These are phyloP conservation scores for thale cress (Arabidopsis thaliana) DNA, from an alignment of 345 rosid genomes.

Conservation along the genomic window TAIR10.1 NC_003074.8:19107501-19108000, in stretches of 20 bases:
- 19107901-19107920: no score
- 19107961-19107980: no score
- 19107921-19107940: no score
- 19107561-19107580: conserved; percentile 44
- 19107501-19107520: conserved; percentile 95
- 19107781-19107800: conserved; percentile 34
- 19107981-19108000: no score
- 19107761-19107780: conserved; percentile 41
- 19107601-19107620: not conserved
- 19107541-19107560: conserved; percentile 74
- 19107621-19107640: conserved; percentile 10
- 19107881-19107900: no score
- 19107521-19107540: conserved; percentile 77
- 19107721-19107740: conserved; percentile 34
- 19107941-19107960: no score
- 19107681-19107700: not conserved
- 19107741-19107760: not conserved
- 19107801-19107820: conserved; percentile 34
- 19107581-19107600: conserved; percentile 3
- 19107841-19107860: not conserved
- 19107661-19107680: not conserved
- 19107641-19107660: not conserved
- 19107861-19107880: no score
- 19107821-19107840: not conserved
- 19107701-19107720: conserved; percentile 28